phyloP scores from a whole-genome alignment of 345 rosid species.

The Aegle marmelos region DNA sequence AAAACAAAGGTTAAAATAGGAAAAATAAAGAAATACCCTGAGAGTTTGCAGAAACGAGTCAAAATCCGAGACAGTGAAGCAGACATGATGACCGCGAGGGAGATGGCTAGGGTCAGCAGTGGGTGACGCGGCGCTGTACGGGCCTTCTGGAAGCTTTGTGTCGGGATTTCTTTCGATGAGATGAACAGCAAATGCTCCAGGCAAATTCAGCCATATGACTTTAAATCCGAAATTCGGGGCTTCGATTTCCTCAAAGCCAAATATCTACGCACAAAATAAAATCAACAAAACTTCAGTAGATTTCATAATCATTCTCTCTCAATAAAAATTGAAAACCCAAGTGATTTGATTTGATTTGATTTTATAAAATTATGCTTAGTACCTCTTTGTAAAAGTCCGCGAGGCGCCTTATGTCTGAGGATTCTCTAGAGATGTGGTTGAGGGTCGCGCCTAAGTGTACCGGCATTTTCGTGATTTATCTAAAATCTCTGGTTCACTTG shows the following conservation, averaged over 20 bases:
- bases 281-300: not conserved
- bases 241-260: constrained; percentile 82
- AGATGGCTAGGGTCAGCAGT: constrained; percentile 69
- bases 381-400: constrained; percentile 82
- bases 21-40: constrained; percentile 39
- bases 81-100: constrained; percentile 76
- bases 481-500: not conserved
- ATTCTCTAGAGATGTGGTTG: constrained; percentile 84
- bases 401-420: constrained; percentile 66
- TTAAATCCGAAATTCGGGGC: constrained; percentile 68
- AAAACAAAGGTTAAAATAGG: not conserved
- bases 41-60: constrained; percentile 61
- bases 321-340: not conserved
- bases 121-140: constrained; percentile 60
- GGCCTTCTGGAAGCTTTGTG: constrained; percentile 84
- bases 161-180: constrained; percentile 66
- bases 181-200: constrained; percentile 60
- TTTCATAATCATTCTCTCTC: not conserved
- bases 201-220: constrained; percentile 79
- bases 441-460: constrained; percentile 43
- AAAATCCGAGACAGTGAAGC: constrained; percentile 75
- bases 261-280: constrained; percentile 34
- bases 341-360: not conserved
- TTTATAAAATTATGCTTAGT: not conserved
- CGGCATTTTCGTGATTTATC: constrained; percentile 32